A percentile compares a stretch with the other conserved stretches of the same genome.
These are phyloP conservation scores for Ogataea corticis DNA, from an alignment of 805 yeast genomes.

Conservation along the genomic window DNA sequence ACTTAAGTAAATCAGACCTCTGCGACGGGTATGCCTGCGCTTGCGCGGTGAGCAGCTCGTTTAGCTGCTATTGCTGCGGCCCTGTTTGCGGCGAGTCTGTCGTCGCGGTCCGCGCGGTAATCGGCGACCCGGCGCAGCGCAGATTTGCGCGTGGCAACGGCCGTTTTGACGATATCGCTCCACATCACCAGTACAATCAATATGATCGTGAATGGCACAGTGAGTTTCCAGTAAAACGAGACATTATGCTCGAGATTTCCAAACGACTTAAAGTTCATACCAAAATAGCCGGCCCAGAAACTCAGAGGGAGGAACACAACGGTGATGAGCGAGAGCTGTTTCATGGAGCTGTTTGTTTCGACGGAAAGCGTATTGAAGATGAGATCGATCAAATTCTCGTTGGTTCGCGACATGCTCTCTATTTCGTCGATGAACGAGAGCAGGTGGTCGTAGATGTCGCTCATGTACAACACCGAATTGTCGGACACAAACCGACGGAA, in stretches of 20 bases:
- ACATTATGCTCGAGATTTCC: conserved; percentile 40
- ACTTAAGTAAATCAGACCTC: too few relatives aligned
- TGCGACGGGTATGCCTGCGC: too few relatives aligned
- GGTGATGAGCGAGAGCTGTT: conserved; percentile 53
- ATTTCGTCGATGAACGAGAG: conserved; percentile 52
- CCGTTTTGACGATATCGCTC: conserved; percentile 19
- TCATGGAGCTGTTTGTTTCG: conserved; percentile 55
- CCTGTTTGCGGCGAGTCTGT: conserved; percentile 1
- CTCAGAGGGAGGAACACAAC: conserved; percentile 60
- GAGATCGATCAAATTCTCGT: conserved; percentile 50
- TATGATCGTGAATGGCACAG: conserved; percentile 42
- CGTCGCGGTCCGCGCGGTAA: conserved; percentile 5
- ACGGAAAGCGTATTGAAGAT: conserved; percentile 60
- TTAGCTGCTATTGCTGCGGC: too few relatives aligned
- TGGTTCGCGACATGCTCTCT: conserved; percentile 52
- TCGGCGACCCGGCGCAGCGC: conserved; percentile 11
- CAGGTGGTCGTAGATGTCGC: conserved; percentile 60
- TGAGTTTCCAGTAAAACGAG: conserved; percentile 48
- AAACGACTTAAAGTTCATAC: conserved; percentile 52
- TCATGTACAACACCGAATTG: conserved; percentile 46
- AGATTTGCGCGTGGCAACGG: conserved; percentile 6
- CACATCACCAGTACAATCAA: conserved; percentile 39
- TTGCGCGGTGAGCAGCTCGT: too few relatives aligned
- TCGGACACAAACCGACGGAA: conserved; percentile 38
- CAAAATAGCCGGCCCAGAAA: conserved; percentile 63